Evolutionary conservation across 75 land plant genomes (phyloP), one percentile per base, ranked within the genome.

Genomic region (Picea sitchensis): DNA sequence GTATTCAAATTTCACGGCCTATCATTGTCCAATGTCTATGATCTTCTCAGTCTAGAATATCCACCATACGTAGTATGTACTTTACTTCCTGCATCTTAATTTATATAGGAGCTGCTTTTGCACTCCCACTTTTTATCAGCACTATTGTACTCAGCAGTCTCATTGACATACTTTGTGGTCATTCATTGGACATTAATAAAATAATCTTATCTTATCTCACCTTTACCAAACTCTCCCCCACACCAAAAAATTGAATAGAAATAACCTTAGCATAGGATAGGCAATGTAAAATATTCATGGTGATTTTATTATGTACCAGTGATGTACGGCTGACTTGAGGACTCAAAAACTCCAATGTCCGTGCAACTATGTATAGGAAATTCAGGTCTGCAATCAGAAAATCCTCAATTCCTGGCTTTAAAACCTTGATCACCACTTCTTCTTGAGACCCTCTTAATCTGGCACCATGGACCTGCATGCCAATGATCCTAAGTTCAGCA

Each of bases 381-480:
- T 96, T 98, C 80, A 98, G 80, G 73, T 98, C 99, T 58, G 95
- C 95, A 65, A 91, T 95, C 71, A 98, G 79, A 71, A 88, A 77
- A 83, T 98, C 99, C 73, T 94, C 98, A 36, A 98, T 93, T 58
- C 98, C 99, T 23, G 99, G 98, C 85, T 98, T 98, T 77, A 98
- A 79, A 58, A 98, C 98, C 86, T 98, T 98, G 74, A 98, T 91
- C 64, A 95, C 99, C 51, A 98, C 99, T 44, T 98, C 96, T 75
- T 91, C 87, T 76, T 80, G 83, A 63, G 91, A 89, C 31, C 94
- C 94, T 87, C 80, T 85, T 38, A 95, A 86, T 69, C 91, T 90
- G 75, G 99, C 99, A 80, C 84, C 91, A 92, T 98, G 99, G 73
- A 95, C 99, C 96, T 97, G 84, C 36, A 72, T 31, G 59, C 47